Evolutionary conservation across 139 green algal species (phyloP), one percentile per base, ranked within the genome.

Genomic region (Gonium pectorale): DNA sequence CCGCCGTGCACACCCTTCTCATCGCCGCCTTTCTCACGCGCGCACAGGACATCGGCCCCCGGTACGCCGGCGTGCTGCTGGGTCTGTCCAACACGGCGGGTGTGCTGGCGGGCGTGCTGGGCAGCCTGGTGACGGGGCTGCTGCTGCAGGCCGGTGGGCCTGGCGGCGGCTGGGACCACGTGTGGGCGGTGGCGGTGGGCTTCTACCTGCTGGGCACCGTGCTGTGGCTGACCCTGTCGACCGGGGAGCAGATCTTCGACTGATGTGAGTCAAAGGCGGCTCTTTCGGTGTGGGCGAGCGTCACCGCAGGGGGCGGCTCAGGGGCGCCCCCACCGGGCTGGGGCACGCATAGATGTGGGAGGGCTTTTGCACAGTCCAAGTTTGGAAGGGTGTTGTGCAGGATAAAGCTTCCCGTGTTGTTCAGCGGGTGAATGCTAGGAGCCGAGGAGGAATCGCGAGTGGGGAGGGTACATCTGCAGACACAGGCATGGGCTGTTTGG

Each of bases 81-180:
- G 97, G 97, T 0, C 89, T 99, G 86, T 96, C 91, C 64, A 99
- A 99, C 89, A 99, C 97, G 15, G 97, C 97, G 38, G 97, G 97
- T 26, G 96, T 98, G 75, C 88, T 99, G 70, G 97, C 97, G 51
- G 97, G 97, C 21, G 97, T 99, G 67, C 29, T 99, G 60, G 96
- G 97, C 51, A 98, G 95, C 29, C 92, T 95, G 68, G 94, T 91
- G 17, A 98, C 96, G 0, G 97, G 97, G 27, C 91, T 92, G 54
- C 97, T 99, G 52, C 90, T 99, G 44, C 90, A 95, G 71, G 90
- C 89, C 26, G 94, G 93, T 29, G 90, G 72, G 6, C 86, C 69
- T 60, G 54, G n/a, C 90, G 93, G 92, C 83, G 91, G 60, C 77
- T 94, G 74, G 71, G 31, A 87, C 41, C 88, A 97, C 71, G 95